A percentile compares a stretch with the other conserved stretches of the same genome.
Conservation (phyloP, 2,329 filamentous ascomycete genomes). For the Achaetomium macrosporum region DNA sequence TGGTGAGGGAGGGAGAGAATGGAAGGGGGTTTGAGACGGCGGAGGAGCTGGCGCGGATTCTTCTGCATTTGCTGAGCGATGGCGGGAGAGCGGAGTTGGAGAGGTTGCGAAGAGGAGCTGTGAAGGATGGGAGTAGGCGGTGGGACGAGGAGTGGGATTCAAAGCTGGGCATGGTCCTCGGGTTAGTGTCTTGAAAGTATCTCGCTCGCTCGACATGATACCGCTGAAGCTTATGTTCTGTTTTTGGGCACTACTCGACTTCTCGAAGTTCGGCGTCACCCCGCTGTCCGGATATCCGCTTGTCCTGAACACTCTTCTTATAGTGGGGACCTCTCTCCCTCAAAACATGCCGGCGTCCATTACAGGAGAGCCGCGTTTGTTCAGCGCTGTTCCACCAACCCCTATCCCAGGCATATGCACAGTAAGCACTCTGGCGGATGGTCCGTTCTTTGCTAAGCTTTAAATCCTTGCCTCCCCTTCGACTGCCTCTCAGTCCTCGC, state of each 20-base stretch:
- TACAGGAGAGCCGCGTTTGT: too few species aligned
- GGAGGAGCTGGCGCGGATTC: slow-evolving; percentile 55
- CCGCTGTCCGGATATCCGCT: too few species aligned
- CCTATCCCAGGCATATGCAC: background rate
- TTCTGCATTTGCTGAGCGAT: slow-evolving; percentile 58
- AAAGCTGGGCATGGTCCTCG: slow-evolving; percentile 69
- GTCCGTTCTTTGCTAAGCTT: background rate
- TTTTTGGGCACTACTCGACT: too few species aligned
- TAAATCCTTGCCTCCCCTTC: background rate
- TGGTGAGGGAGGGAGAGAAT: slow-evolving; percentile 84
- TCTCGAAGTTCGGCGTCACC: too few species aligned
- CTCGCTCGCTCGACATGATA: background rate
- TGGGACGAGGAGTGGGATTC: slow-evolving; percentile 95
- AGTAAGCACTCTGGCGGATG: too few species aligned
- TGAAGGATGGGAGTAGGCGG: slow-evolving; percentile 65
- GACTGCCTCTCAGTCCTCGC: slow-evolving; percentile 53
- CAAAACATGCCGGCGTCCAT: too few species aligned
- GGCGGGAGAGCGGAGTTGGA: slow-evolving; percentile 48
- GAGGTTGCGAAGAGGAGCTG: slow-evolving; percentile 61
- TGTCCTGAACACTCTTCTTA: too few species aligned
- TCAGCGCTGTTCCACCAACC: background rate
- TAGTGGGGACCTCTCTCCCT: too few species aligned
- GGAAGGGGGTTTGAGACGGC: slow-evolving; percentile 76
- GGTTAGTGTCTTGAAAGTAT: slow-evolving; percentile 31
- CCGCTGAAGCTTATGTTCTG: background rate